Evolutionary conservation across 345 rosid genomes (phyloP), one percentile per base, ranked within the genome.

Genomic region (Melaleuca quinquenervia): DNA sequence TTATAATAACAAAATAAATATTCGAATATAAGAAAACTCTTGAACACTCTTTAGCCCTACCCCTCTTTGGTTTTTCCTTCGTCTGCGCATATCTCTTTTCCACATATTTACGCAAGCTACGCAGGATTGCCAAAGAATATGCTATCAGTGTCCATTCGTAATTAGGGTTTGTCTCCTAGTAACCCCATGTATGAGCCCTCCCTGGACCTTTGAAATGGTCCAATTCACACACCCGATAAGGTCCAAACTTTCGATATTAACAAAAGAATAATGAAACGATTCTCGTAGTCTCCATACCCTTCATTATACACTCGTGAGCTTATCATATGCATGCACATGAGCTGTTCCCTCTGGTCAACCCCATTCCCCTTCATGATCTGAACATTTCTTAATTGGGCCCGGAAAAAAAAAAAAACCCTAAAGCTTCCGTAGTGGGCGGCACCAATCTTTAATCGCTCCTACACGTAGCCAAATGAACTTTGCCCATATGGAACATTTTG

Each of bases 321-420:
- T 88, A 91, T 91, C 88, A 90, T 91, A 90, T 85, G 92, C 83
- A 83, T 83, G 91, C 94, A 92, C 94, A 90, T 92, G 94, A 85
- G 88, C 86, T 91, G 94, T 93, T 88, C 50, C 53, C 84, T 58
- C 70, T 48, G 14, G 93, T 92, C 93, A 90, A 90, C 83, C 83
- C 26, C 93, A 87, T 50, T 89, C 74, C 62, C 82, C 87, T 48
- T 89, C 87, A 26, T 56, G 55, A 49, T 78, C 54, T 85, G 29
- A 85, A 85, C 50, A 85, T 5, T 70, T 36, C 80, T 36, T 70
- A 18, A 18, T 70, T 70, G 48, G 13, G 24, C 41, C 15, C n/a
- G 8, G 8, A 27, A 27, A 11, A 16, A 16, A 36, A 18, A 32
- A 9, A 32, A 16, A 27, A 5, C 18, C 11, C 16, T 22, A 44